A percentile compares a stretch with the other conserved stretches of the same genome.
phyloP scores from a whole-genome alignment of 345 rosid species.

The Populus tremula region DNA sequence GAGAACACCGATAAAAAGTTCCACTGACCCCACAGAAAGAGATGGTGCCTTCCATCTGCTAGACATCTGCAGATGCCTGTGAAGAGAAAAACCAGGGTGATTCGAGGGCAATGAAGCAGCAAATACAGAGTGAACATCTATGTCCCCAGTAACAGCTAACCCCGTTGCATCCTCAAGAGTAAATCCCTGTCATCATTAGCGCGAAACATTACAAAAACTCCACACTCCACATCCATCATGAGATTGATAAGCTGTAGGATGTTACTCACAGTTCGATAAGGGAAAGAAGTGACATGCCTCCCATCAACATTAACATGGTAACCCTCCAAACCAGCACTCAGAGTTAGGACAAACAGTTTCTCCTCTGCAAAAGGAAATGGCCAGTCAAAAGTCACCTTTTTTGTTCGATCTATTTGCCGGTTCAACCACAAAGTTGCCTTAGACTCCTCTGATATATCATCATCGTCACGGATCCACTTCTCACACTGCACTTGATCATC shows the following conservation, averaged over 20 bases:
- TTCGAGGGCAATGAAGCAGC: slow-evolving; percentile 80
- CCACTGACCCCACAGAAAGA: slow-evolving; percentile 53
- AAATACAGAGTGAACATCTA: slow-evolving; percentile 74
- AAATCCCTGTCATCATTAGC: slow-evolving; percentile 57
- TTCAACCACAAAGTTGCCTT: slow-evolving; percentile 90
- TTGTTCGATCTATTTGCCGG: slow-evolving; percentile 64
- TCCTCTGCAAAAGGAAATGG: slow-evolving; percentile 81
- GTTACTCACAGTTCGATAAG: slow-evolving; percentile 85
- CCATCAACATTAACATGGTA: slow-evolving; percentile 85
- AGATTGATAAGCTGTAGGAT: neutral
- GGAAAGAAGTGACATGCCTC: slow-evolving; percentile 85
- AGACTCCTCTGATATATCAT: slow-evolving; percentile 54
- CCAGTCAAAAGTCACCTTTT: slow-evolving; percentile 75
- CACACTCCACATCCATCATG: slow-evolving; percentile 10
- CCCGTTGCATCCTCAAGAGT: slow-evolving; percentile 98
- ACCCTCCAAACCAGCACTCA: slow-evolving; percentile 92
- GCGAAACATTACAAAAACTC: slow-evolving; percentile 21
- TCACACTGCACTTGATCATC: slow-evolving; percentile 88
- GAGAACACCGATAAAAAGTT: slow-evolving; percentile 81
- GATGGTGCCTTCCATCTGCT: slow-evolving; percentile 77
- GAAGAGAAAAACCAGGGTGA: slow-evolving; percentile 86
- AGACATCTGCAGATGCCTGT: slow-evolving; percentile 75
- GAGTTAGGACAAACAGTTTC: slow-evolving; percentile 80
- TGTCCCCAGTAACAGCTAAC: slow-evolving; percentile 66
- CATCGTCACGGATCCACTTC: slow-evolving; percentile 90